Base-by-base conservation (phyloP, 2,329 filamentous ascomycete genomes). In the Endothia cerciana region DNA sequence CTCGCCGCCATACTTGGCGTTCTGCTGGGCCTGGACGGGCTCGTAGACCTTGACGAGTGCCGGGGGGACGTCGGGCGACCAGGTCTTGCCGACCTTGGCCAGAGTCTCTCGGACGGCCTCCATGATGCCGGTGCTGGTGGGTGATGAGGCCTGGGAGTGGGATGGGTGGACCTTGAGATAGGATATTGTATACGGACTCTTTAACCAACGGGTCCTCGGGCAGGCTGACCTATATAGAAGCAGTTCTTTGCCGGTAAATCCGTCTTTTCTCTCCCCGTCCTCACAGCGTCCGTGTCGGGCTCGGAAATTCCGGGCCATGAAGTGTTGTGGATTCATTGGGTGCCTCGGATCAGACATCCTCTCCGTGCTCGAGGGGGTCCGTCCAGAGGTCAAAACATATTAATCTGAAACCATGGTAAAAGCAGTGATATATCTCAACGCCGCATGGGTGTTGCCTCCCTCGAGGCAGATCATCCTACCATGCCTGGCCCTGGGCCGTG, bases 41-140 rank as follows among this genome's bases (percentile, higher is more conserved):
- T 66, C 65, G 28, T 63, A 67, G 53, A 61, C 36, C 45, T 62
- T 60, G 6, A 33, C 22, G 11, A 69, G 40, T n/a, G 53, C 22
- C 15, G 40, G 53, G 10, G 65, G 61, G 10, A 66, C 41, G 1
- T 65, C 45, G 3, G 11, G 30, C 38, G 28, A 49, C 67, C 67
- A 69, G 33, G 47, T 33, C 43, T 69, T 69, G 47, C 67, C 67
- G 33, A 28, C 43, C n/a, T 53, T 65, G 62, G 67, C 65, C 53
- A 69, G 36, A 17, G 58, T 17, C 38, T 64, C 58, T 22, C 60
- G 55, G 55, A 69, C 40, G 38, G 47, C 22, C 19, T 69, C 65
- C 67, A 69, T 69, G 40, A 11, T 47, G 47, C 8, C 17, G 15
- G n/a, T 17, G 47, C n/a, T 43, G 6, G 36, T 22, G 41, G 41